Evolutionary conservation across 805 yeast species (phyloP).

Genomic region (Candida oleophila): DNA sequence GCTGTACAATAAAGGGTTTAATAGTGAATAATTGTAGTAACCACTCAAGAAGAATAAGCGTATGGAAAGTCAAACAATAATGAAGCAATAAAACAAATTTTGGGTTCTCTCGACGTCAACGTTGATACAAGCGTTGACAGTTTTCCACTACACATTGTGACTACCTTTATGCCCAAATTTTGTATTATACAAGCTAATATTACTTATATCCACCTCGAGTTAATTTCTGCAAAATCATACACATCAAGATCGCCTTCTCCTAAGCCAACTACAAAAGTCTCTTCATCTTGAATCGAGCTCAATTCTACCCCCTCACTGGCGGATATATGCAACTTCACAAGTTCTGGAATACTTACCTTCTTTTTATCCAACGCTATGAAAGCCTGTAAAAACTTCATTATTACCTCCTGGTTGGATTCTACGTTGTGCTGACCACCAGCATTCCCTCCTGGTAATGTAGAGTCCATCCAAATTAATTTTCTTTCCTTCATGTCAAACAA

Average conservation of each 20-base stretch:
- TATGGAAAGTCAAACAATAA: no score
- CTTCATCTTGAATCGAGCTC: constrained; percentile 5
- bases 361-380: constrained; percentile 2
- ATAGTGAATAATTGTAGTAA: background rate
- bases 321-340: constrained; percentile 6
- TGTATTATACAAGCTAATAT: no score
- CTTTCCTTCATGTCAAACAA: constrained; percentile 7
- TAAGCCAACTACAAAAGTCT: constrained; percentile 10
- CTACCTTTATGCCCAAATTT: no score
- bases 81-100: no score
- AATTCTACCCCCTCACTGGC: constrained; percentile 3
- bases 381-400: background rate
- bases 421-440: constrained; percentile 1
- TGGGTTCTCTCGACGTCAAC: no score
- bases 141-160: no score
- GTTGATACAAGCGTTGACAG: no score
- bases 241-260: constrained; percentile 10
- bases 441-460: background rate
- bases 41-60: no score
- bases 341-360: constrained; percentile 8
- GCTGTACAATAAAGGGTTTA: background rate
- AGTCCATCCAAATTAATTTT: constrained; percentile 9
- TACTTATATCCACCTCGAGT: constrained; percentile 8
- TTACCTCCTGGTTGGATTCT: background rate
- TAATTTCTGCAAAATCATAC: constrained; percentile 10